Percentiles rank a stretch among this genome's conserved stretches.
phyloP scores from a whole-genome alignment of 768 basidiomycete genomes.

The Naganishia onofrii region DNA sequence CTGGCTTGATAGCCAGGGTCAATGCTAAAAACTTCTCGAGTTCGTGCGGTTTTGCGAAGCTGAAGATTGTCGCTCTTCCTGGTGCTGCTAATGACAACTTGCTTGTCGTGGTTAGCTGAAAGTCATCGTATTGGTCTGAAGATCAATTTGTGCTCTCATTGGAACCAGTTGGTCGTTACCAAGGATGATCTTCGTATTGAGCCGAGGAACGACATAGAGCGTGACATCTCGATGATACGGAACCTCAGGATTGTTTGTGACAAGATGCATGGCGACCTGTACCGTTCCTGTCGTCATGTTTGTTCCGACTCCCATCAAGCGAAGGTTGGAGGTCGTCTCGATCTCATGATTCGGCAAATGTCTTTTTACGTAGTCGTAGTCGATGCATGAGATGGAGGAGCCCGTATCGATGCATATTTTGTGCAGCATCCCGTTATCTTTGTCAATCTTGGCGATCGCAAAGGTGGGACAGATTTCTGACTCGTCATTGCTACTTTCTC shows the following conservation, averaged over 20 bases:
- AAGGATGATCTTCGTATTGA: slow-evolving; percentile 16
- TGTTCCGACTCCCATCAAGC: slow-evolving; percentile 5
- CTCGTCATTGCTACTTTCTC: too few relatives aligned
- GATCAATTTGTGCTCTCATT: slow-evolving; percentile 11
- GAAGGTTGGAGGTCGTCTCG: not conserved
- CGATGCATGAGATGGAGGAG: slow-evolving; percentile 23
- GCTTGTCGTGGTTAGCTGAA: not conserved
- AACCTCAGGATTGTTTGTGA: not conserved
- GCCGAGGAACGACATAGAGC: slow-evolving; percentile 1
- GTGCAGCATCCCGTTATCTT: slow-evolving; percentile 7
- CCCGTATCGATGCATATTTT: slow-evolving; percentile 23
- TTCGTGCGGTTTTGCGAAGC: not conserved
- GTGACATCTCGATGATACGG: not conserved
- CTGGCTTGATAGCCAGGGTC: slow-evolving; percentile 7
- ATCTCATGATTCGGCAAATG: not conserved
- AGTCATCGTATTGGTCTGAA: not conserved
- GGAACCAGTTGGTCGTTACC: slow-evolving; percentile 16
- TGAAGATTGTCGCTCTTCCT: not conserved
- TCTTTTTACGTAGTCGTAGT: slow-evolving; percentile 1
- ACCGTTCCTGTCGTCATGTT: slow-evolving; percentile 3
- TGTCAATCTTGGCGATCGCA: not conserved
- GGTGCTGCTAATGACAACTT: not conserved
- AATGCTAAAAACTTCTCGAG: slow-evolving; percentile 8
- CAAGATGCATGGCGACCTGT: not conserved
- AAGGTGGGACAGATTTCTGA: not conserved